Evolutionary conservation across 2,329 filamentous ascomycete genomes (phyloP), one percentile per base, ranked within the genome.

Genomic region (Orbilia quercus): DNA sequence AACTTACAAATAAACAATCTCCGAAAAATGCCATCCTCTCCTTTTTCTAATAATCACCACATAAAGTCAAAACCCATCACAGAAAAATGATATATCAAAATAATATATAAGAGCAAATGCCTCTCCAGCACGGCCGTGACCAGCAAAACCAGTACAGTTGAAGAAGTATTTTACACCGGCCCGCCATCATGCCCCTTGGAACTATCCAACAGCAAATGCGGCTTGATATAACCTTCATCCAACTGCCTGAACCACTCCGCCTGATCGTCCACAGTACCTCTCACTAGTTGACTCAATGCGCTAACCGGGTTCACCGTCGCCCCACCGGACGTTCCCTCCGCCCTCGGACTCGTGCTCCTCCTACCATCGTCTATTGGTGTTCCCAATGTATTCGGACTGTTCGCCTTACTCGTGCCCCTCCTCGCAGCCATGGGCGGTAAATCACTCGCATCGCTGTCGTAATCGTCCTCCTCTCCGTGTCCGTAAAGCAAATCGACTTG

Each of bases 181-280:
- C 76, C 76, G 48, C 89, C 90, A 14, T 73, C 60, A 18, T 66
- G 60, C 22, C 60, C 62, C 69, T 73, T 73, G 23, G 60, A 66
- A 55, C 69, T 73, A 81, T 97, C 93, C 18, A 98, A 85, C 76
- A 98, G 81, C 63, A 98, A 82, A 79, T 89, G 91, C 16, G 94
- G 94, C 84, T 98, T 98, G 81, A 98, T 93, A 80, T 92, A 97
- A 73, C 93, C 92, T 81, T 99, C 95, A 80, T 99, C 95, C 72
- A 99, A 83, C 81, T 96, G 93, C 76, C 89, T 89, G 81, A 99
- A 96, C 82, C 96, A 87, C 48, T 90, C 92, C 7, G 91, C 90
- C 47, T 96, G 92, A 80, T 99, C 95, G 55, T 96, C 92, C 0
- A 90, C 86, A 14, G 90, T 85, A 0, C 88, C 87, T 23, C 86